Evolutionary conservation across 2,329 filamentous ascomycete genomes (phyloP), one percentile per base, ranked within the genome.

Genomic region (Aquanectria penicillioides): DNA sequence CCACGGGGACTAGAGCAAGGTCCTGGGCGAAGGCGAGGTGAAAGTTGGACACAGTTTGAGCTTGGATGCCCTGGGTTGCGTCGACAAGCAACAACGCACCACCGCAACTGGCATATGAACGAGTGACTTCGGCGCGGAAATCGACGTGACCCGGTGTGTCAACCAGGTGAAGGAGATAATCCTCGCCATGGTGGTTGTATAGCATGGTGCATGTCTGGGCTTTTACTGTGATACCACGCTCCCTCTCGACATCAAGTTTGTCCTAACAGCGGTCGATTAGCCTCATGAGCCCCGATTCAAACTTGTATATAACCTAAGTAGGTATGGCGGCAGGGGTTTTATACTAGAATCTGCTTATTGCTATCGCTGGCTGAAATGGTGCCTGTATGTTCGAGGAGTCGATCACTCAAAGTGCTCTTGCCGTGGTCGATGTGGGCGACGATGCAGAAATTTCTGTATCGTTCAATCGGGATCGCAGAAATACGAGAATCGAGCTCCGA

Each of bases 401-500:
- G 90, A 72, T 99, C 95, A 66, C 90, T 94, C 50, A 99, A 87
- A 5, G 95, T 99, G 73, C 92, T 97, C 78, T 99, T 99, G 71
- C 95, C 95, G 87, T 99, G 95, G 75, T 99, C 95, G 73, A 99
- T 96, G 75, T 99, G 95, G 9, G 95, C 95, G 48, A 99, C 94
- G 71, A 99, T 98, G 78, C 95, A 99, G 76, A 99, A 99, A 77
- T 99, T 99, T 63, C 95, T 90, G 67, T 88, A 94, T 17, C 91
- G 86, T 56, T 90, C 87, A 69, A 94, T 89, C 3, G 91, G 91
- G 52, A 94, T 94, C 6, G 86, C 87, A 13, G 87, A 81, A 59
- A 94, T 93, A 64, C 87, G 84, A 11, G 69, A 68, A 33, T 78
- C 76, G 29, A 78, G 71, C 51, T 77, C 69, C 6, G 71, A 59